Evolutionary conservation across 345 rosid genomes (phyloP), one percentile per base, ranked within the genome.

Genomic region (Rhodomyrtus tomentosa): DNA sequence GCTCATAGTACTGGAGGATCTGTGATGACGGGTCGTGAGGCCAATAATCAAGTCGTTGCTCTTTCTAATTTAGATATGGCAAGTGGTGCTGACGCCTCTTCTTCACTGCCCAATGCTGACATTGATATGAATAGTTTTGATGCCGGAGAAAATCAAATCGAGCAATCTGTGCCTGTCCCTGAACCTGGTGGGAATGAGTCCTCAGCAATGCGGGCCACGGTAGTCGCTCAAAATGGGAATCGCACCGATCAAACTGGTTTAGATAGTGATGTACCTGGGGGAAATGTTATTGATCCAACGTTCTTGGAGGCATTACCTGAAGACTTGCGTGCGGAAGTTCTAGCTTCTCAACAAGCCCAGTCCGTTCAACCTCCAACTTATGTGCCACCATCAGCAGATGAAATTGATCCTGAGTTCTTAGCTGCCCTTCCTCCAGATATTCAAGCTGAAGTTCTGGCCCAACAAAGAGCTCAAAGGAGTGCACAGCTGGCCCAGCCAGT

Each of bases 341-440:
- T 96, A 72, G 99, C 99, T 91, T 95, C 99, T 56, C 99, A 96
- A 89, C 99, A 95, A 90, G 92, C 98, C 84, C 98, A 94, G 89
- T 86, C 99, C 42, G 96, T 93, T 85, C 98, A 93, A 85, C 96
- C 95, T 90, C 98, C 98, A 86, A 86, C 92, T 83, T 95, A 93
- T 88, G 92, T 89, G 50, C 96, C 98, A 5, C 98, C 99, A 90
- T 86, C 98, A 51, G 97, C 92, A 82, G 98, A 95, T 80, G 98
- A 95, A 83, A 96, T 96, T 87, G 98, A 96, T 92, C 98, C 98
- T 29, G 98, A 96, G 89, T 96, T 96, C 89, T 90, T 96, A 89
- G 98, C 99, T 85, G 99, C 99, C 72, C 95, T 96, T 84, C 99
- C 99, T n/a, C 96, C 96, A 72, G 99, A 96, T 86, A 96, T 96